Percentiles rank a stretch among this genome's conserved stretches.
Evolutionary conservation across 441 rosid genomes (phyloP).

Genomic region (Geranium incanum): DNA sequence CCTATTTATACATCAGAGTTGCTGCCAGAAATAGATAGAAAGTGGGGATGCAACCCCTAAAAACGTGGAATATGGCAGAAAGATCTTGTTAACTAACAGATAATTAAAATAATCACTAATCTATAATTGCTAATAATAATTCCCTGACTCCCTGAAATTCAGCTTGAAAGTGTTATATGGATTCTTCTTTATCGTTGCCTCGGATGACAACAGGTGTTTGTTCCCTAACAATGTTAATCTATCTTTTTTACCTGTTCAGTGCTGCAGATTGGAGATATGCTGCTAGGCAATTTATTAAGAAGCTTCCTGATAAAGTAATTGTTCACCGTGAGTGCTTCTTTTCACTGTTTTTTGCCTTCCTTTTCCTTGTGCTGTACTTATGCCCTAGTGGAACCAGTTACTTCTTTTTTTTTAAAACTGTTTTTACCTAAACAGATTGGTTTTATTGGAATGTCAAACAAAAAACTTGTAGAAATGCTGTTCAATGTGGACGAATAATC

Average conservation of each 20-base stretch:
- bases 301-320: slow-evolving; percentile 70
- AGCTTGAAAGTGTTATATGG: too few species aligned
- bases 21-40: too few species aligned
- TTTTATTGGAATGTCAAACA: neutral
- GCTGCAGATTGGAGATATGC: slow-evolving; percentile 89
- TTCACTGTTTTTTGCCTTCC: neutral
- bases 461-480: neutral
- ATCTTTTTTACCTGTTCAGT: slow-evolving; percentile 31
- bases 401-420: neutral
- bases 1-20: too few species aligned
- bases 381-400: neutral
- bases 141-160: too few species aligned
- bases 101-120: too few species aligned
- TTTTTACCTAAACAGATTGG: neutral
- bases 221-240: slow-evolving; percentile 5
- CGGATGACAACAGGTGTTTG: neutral
- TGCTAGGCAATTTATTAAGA: slow-evolving; percentile 76
- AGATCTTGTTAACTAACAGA: too few species aligned
- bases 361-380: slow-evolving; percentile 12
- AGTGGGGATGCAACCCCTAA: too few species aligned
- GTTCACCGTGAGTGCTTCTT: slow-evolving; percentile 64
- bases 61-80: too few species aligned
- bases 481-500: neutral
- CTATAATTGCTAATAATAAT: too few species aligned
- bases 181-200: too few species aligned